A percentile compares a stretch with the other conserved stretches of the same genome.
Evolutionary conservation across 768 basidiomycete species (phyloP).

Genomic region (Boletus speciosus): DNA sequence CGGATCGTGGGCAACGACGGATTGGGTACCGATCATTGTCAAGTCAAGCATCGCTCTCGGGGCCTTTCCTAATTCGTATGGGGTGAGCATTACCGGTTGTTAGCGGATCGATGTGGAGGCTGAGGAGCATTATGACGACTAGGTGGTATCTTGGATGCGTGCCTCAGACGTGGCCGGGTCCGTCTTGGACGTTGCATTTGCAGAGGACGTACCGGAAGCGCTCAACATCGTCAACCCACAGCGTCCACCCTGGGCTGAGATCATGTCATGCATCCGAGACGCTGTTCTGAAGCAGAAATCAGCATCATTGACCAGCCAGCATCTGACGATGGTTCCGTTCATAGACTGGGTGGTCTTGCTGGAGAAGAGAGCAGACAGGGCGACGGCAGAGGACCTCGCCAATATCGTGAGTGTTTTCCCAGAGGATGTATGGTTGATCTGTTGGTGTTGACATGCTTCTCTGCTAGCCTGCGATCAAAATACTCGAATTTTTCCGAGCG

Average conservation of each 20-base stretch:
- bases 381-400: conserved; percentile 4
- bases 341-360: conserved; percentile 30
- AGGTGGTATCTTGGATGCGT: conserved; percentile 36
- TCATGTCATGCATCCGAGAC: conserved; percentile 25
- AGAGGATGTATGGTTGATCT: not conserved
- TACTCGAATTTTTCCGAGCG: conserved; percentile 27
- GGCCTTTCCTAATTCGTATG: conserved; percentile 31
- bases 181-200: conserved; percentile 33
- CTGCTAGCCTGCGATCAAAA: conserved; percentile 31
- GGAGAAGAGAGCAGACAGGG: conserved; percentile 21
- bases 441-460: not conserved
- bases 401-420: conserved; percentile 1
- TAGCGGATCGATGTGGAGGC: not conserved
- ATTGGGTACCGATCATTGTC: conserved; percentile 37
- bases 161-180: conserved; percentile 33
- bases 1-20: conserved; percentile 34
- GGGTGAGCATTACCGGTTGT: conserved; percentile 23
- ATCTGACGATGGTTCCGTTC: conserved; percentile 24
- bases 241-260: conserved; percentile 28
- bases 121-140: not conserved
- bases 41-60: conserved; percentile 30
- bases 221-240: conserved; percentile 40
- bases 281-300: conserved; percentile 14
- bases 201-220: conserved; percentile 17
- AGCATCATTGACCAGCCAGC: not conserved